Evolutionary conservation across 2,329 filamentous ascomycete genomes (phyloP), one percentile per base, ranked within the genome.

Genomic region (Pezicula neosporulosa): DNA sequence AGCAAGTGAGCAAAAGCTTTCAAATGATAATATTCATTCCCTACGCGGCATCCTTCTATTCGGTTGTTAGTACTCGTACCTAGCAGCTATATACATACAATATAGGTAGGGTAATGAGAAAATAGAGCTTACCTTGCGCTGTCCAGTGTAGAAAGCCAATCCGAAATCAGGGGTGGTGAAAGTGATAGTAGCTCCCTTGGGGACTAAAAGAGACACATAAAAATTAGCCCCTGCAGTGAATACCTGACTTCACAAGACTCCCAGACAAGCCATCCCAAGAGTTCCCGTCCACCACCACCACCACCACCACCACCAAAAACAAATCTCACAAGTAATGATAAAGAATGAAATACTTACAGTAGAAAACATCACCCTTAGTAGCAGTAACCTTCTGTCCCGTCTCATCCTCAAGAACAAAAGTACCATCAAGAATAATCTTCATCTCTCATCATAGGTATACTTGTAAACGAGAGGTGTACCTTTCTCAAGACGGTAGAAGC

Each of bases 371-470:
- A 1, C 83, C 82, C 44, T 77, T 73, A 27, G 68, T 71, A 16
- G 79, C 82, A 53, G 76, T 74, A n/a, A 83, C 80, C 57, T 77
- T 76, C 54, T 69, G 65, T 36, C 81, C 82, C 9, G 77, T 79
- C 68, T 81, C 80, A 59, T 85, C 82, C 13, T 71, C 72, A 56
- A 85, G 84, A 56, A 80, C 75, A 61, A 82, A 83, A 56, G 77
- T 73, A 16, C 82, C 82, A 58, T 85, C 81, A 7, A 85, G 68
- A 55, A 85, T 83, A 60, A 86, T 85, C 71, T 85, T 85, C 79
- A 84, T 83, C 70, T 83, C 70, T 85, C 82, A 58, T 85, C 75
- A 66, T 85, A 86, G 44, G 76, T 80, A 62, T 85, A 85, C 43
- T 75, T 77, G 68, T 86, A 86, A 6, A 82, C 77, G 16, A 86